A percentile compares a stretch with the other conserved stretches of the same genome.
phyloP scores from a whole-genome alignment of 192 early-diverging fungal species.

The Powellomyces hirtus region DNA sequence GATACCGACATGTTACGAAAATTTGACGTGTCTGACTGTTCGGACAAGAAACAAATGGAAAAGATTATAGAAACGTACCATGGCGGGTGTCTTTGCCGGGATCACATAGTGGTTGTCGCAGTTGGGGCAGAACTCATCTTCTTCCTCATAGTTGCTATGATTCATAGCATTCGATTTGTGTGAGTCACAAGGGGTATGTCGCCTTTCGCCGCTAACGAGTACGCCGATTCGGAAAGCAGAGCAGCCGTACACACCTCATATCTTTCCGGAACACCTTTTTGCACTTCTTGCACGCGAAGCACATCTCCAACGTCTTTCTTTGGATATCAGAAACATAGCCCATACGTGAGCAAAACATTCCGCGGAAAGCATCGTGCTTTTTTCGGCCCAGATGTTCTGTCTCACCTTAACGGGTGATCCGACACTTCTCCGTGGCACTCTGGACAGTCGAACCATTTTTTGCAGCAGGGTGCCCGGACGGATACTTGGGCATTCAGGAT shows the following conservation, averaged over 20 bases:
- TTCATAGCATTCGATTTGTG: no score
- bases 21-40: no score
- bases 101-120: slow-evolving; percentile 98
- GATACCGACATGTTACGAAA: no score
- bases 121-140: slow-evolving; percentile 96
- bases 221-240: not conserved
- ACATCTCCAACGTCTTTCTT: slow-evolving; percentile 82
- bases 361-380: not conserved
- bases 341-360: not conserved
- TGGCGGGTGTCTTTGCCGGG: slow-evolving; percentile 84
- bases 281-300: slow-evolving; percentile 98
- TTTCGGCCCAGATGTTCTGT: not conserved
- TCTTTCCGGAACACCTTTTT: slow-evolving; percentile 97
- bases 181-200: no score
- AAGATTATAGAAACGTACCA: slow-evolving; percentile 44
- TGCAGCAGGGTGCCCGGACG: slow-evolving; percentile 91
- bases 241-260: slow-evolving; percentile 60
- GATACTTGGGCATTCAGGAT: slow-evolving; percentile 94
- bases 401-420: slow-evolving; percentile 65
- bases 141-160: slow-evolving; percentile 85
- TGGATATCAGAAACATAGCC: not conserved
- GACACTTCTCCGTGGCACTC: slow-evolving; percentile 85
- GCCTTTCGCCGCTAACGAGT: no score
- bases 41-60: not conserved
- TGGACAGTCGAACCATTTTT: slow-evolving; percentile 95